phyloP scores from a whole-genome alignment of 176 grass and related monocot genomes.

The Canna indica region DNA sequence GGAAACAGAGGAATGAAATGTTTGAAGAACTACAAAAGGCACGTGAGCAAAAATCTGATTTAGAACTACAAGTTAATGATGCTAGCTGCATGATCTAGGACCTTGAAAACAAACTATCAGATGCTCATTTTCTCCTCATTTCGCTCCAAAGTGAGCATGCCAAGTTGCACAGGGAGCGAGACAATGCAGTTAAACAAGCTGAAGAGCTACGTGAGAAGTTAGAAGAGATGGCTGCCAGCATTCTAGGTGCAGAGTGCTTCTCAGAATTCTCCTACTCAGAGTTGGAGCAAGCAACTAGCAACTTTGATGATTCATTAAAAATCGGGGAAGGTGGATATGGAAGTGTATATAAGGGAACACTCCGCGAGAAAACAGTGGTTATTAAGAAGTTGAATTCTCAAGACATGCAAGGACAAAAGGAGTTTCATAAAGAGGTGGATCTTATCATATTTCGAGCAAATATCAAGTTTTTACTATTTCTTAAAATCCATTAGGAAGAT shows the following conservation, averaged over 20 bases:
- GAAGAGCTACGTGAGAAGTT: conserved; percentile 30
- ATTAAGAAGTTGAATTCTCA: conserved; percentile 59
- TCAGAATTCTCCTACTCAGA: conserved; percentile 42
- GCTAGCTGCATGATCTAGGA: conserved; percentile 32
- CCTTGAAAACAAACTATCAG: conserved; percentile 2
- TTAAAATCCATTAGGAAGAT: too few species aligned
- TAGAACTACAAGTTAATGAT: conserved; percentile 32
- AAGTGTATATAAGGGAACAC: conserved; percentile 57
- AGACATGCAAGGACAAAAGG: conserved; percentile 35
- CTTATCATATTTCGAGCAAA: too few species aligned
- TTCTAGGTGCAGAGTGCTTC: conserved; percentile 5
- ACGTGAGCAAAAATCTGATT: conserved; percentile 21
- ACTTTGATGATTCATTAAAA: conserved; percentile 46
- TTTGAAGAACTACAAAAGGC: conserved; percentile 32
- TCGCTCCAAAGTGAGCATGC: conserved; percentile 7
- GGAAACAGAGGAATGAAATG: conserved; percentile 29
- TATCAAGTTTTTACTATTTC: too few species aligned
- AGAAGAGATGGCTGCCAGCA: conserved; percentile 18
- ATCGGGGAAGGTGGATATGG: conserved; percentile 67
- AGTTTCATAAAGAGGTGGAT: conserved; percentile 66
- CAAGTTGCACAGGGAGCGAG: conserved; percentile 33
- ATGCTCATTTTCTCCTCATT: neutral
- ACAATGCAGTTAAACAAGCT: conserved; percentile 42
- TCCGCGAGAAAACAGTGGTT: conserved; percentile 44
- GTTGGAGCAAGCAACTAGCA: conserved; percentile 47